These are phyloP conservation scores for Penicillium dipodomyicola DNA, from an alignment of 495 filamentous ascomycete genomes.

Conservation along the genomic window DNA sequence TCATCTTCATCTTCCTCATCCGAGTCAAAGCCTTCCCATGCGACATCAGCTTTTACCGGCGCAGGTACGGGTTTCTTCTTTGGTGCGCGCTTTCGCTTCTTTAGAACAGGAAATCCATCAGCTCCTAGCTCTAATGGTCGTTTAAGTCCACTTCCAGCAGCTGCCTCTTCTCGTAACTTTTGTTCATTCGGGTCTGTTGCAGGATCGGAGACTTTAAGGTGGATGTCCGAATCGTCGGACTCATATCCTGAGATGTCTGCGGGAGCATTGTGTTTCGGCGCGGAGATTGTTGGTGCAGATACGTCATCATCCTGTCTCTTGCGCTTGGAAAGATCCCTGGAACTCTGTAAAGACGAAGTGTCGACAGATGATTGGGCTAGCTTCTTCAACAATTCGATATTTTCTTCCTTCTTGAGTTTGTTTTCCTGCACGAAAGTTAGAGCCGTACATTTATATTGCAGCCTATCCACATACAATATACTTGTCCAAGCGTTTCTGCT, in stretches of 20 bases:
- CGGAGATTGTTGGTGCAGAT: neutral
- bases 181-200: constrained; percentile 18
- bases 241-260: constrained; percentile 34
- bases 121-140: constrained; percentile 76
- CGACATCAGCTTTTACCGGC: constrained; percentile 40
- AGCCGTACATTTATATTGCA: neutral
- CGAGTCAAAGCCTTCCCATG: constrained; percentile 63
- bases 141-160: constrained; percentile 78
- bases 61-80: constrained; percentile 32
- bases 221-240: constrained; percentile 39
- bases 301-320: constrained; percentile 30
- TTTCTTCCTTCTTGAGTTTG: constrained; percentile 94
- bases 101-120: constrained; percentile 74
- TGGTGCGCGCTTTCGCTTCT: constrained; percentile 55
- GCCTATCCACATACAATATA: constrained; percentile 67
- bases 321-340: constrained; percentile 65
- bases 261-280: constrained; percentile 16
- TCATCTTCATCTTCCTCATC: constrained; percentile 32
- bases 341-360: constrained; percentile 73
- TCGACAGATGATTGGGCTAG: constrained; percentile 76
- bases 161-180: constrained; percentile 19
- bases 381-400: constrained; percentile 76
- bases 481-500: constrained; percentile 91
- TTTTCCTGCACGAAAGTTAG: constrained; percentile 58
- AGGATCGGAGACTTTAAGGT: constrained; percentile 24